A percentile compares a stretch with the other conserved stretches of the same genome.
These are phyloP conservation scores for Globisporangium ultimum DNA, from an alignment of 352 stramenopile species.

Conservation along the genomic window DNA sequence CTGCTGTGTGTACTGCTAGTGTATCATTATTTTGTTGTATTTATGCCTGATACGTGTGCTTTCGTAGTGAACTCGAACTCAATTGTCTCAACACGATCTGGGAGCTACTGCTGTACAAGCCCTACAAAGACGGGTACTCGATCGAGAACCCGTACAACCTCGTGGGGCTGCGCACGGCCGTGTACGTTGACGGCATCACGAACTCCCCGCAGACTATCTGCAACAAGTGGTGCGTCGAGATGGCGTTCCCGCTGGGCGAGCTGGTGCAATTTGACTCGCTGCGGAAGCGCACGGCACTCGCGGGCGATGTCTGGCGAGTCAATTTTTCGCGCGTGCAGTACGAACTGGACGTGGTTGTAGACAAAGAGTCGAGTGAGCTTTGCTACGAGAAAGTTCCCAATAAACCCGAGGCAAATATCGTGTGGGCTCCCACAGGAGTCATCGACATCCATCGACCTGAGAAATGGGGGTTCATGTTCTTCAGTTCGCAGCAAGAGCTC, in stretches of 20 bases:
- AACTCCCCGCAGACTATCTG: conserved; percentile 63
- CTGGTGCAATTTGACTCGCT: conserved; percentile 56
- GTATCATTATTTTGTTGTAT: not conserved
- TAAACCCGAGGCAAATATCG: conserved; percentile 63
- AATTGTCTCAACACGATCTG: conserved; percentile 92
- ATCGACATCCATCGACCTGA: conserved; percentile 78
- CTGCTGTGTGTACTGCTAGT: not conserved
- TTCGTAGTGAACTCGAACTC: conserved; percentile 82
- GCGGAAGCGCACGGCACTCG: conserved; percentile 21
- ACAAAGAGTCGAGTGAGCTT: conserved; percentile 42
- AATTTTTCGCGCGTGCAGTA: conserved; percentile 92
- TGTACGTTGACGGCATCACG: conserved; percentile 62
- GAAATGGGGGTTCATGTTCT: conserved; percentile 69
- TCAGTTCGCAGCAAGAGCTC: conserved; percentile 42
- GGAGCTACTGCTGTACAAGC: conserved; percentile 86
- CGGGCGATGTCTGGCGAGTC: conserved; percentile 76
- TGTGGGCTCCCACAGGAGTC: conserved; percentile 68
- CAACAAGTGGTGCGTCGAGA: conserved; percentile 82
- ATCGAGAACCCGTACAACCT: conserved; percentile 79
- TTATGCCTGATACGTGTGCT: not conserved
- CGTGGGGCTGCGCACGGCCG: conserved; percentile 34
- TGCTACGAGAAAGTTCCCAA: conserved; percentile 51
- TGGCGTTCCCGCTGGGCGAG: conserved; percentile 68
- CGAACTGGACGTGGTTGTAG: conserved; percentile 38
- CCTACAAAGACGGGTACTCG: conserved; percentile 85